These are phyloP conservation scores for Fomitopsis palustris DNA, from an alignment of 1,284 basidiomycete genomes.

Conservation along the genomic window DNA sequence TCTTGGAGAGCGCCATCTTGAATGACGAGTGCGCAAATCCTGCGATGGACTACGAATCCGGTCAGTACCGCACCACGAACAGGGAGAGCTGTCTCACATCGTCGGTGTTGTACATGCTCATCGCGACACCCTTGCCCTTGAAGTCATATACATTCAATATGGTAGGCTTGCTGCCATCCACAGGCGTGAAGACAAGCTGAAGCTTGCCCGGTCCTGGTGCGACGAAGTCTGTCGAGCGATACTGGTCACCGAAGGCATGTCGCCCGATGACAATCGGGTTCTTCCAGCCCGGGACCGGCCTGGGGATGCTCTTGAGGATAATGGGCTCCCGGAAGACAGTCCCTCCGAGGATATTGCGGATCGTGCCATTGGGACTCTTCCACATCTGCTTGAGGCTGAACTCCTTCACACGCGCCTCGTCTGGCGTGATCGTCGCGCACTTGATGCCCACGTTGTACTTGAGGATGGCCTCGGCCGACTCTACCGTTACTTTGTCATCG, in stretches of 20 bases:
- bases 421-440: constrained; percentile 98
- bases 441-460: constrained; percentile 92
- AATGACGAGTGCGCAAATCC: constrained; percentile 98
- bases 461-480: constrained; percentile 90
- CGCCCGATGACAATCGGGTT: constrained; percentile 97
- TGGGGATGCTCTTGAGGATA: constrained; percentile 87
- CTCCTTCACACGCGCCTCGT: constrained; percentile 92
- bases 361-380: constrained; percentile 93
- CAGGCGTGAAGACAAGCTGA: constrained; percentile 84
- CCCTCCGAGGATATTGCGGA: constrained; percentile 95
- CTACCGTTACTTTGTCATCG: constrained; percentile 90
- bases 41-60: constrained; percentile 66
- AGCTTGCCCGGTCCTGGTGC: constrained; percentile 88
- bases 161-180: constrained; percentile 61
- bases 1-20: constrained; percentile 97
- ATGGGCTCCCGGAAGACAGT: constrained; percentile 99
- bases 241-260: constrained; percentile 98
- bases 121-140: constrained; percentile 83
- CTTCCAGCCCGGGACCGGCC: constrained; percentile 93
- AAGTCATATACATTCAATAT: constrained; percentile 87
- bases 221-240: constrained; percentile 88
- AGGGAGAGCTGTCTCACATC: too few species aligned
- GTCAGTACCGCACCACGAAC: neutral
- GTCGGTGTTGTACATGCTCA: constrained; percentile 96
- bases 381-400: constrained; percentile 99